phyloP scores from a whole-genome alignment of 257 asterid species.

The Echium plantagineum region DNA sequence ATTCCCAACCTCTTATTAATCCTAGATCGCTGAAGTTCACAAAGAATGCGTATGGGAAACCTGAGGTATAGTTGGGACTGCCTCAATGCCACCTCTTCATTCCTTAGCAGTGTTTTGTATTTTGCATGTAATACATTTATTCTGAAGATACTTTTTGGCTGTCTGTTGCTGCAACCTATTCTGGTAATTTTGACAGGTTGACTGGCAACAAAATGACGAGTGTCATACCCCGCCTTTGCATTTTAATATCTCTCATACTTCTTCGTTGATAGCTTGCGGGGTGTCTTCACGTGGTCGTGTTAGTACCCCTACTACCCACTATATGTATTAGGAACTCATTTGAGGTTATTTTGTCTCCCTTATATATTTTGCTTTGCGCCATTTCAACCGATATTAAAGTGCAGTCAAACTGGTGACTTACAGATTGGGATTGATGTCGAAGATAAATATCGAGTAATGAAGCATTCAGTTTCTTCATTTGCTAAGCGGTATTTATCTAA shows the following conservation, averaged over 20 bases:
- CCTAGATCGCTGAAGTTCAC: constrained; percentile 64
- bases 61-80: constrained; percentile 44
- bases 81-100: neutral
- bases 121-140: no score
- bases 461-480: constrained; percentile 48
- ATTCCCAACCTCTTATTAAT: constrained; percentile 38
- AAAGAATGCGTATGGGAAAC: constrained; percentile 71
- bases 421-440: constrained; percentile 92
- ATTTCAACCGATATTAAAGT: no score
- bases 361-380: no score
- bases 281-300: constrained; percentile 59
- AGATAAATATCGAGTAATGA: constrained; percentile 54
- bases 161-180: constrained; percentile 3
- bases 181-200: constrained; percentile 40
- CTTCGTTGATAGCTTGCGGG: constrained; percentile 88
- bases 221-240: constrained; percentile 49
- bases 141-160: no score
- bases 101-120: constrained; percentile 1
- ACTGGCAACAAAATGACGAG: constrained; percentile 40
- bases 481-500: constrained; percentile 67
- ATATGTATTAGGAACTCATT: no score
- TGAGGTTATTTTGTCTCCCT: no score
- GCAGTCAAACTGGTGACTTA: constrained; percentile 8
- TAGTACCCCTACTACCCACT: constrained; percentile 19
- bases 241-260: constrained; percentile 79